Evolutionary conservation across 139 green algal genomes (phyloP), one percentile per base, ranked within the genome.

Genomic region (Micractinium conductrix): DNA sequence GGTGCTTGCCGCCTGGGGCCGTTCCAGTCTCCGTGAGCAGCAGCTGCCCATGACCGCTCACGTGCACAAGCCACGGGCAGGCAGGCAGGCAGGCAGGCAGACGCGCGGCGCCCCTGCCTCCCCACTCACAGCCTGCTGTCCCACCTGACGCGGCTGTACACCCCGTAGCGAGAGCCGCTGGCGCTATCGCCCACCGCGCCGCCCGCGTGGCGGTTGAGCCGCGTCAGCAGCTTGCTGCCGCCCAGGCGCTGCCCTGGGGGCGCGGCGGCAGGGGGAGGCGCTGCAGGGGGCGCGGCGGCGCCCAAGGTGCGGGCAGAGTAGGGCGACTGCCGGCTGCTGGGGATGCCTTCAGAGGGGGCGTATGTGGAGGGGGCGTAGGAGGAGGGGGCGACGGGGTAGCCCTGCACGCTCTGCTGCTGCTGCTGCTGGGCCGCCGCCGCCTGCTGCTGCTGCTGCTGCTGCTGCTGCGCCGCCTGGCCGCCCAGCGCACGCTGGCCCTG

Each of bases 291-390:
- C 7, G 21, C 69, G 28, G 48, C 50, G 33, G n/a, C 45, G 48
- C 21, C 74, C 3, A 14, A 19, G 21, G 45, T 22, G 43, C 40
- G 55, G 0, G 55, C 55, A 4, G 58, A 44, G 58, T 70, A 26
- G 14, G 75, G 75, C 5, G 75, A 81, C 75, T 81, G 75, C 7
- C 76, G 76, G 76, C 55, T 82, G 76, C 76, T 82, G 76, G 76
- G 76, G 26, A 37, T n/a, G 28, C 76, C 58, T 3, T 82, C 76
- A 0, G 76, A 82, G 24, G 76, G 55, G 26, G 76, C 76, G 9
- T 72, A 82, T 26, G 76, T 55, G 38, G 76, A 82, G 58, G 76
- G 76, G 24, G 76, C 58, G 12, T 71, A 55, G 38, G 28, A 55
- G 38, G 38, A 50, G 5, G 38, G 22, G 17, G 69, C 38, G 21